A percentile compares a stretch with the other conserved stretches of the same genome.
Evolutionary conservation across 352 stramenopile genomes (phyloP).

Genomic region (Pythium brachiatum): DNA sequence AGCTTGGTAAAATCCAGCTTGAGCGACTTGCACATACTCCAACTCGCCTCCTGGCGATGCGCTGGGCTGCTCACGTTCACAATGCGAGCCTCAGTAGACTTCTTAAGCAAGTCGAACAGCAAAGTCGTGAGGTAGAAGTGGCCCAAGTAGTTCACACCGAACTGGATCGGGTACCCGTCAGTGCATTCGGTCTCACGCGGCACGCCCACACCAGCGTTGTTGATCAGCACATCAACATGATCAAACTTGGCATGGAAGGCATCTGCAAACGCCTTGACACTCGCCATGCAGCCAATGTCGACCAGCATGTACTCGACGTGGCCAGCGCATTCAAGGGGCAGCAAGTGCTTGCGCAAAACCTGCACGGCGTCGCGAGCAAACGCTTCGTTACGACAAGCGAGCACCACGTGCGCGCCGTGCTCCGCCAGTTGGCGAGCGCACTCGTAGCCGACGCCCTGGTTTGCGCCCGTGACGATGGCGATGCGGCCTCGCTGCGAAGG

Average conservation of each 20-base stretch:
- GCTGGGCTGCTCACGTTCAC: slow-evolving; percentile 38
- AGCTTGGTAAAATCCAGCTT: slow-evolving; percentile 32
- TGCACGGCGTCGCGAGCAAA: slow-evolving; percentile 2
- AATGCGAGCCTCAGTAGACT: slow-evolving; percentile 24
- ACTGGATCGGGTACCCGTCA: slow-evolving; percentile 54
- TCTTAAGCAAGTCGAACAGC: slow-evolving; percentile 38
- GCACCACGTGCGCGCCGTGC: slow-evolving; percentile 47
- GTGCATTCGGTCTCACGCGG: slow-evolving; percentile 23
- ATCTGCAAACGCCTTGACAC: slow-evolving; percentile 36
- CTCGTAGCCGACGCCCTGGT: slow-evolving; percentile 62
- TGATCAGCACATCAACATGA: slow-evolving; percentile 58
- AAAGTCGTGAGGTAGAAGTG: slow-evolving; percentile 59
- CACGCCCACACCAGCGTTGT: slow-evolving; percentile 51
- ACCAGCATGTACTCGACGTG: slow-evolving; percentile 13
- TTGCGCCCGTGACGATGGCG: slow-evolving; percentile 60
- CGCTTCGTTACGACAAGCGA: slow-evolving; percentile 44
- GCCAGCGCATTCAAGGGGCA: slow-evolving; percentile 24
- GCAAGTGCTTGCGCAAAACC: slow-evolving; percentile 19
- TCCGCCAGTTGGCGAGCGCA: slow-evolving; percentile 41
- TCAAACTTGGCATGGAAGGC: slow-evolving; percentile 36
- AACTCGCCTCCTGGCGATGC: not conserved
- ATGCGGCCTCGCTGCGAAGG: slow-evolving; percentile 30
- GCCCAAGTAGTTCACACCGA: slow-evolving; percentile 66
- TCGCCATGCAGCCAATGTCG: slow-evolving; percentile 37
- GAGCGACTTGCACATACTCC: slow-evolving; percentile 1